Evolutionary conservation across 192 early-diverging fungal genomes (phyloP), one percentile per base, ranked within the genome.

Genomic region (Coemansia sp.): DNA sequence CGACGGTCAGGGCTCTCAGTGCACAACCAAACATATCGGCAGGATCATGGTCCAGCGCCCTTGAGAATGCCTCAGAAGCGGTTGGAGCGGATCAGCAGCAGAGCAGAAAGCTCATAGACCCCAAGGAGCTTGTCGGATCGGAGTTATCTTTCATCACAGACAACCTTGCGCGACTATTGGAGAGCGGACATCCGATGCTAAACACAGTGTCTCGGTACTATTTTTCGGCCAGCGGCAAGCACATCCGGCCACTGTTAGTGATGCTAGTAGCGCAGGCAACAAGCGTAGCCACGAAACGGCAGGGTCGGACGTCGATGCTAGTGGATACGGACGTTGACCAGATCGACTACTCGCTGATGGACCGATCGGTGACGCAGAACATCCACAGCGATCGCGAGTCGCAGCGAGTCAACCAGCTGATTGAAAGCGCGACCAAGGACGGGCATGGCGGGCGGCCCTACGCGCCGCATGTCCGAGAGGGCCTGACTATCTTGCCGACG

Each of bases 201-300:
- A 87, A 92, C 46, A 95, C 93, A 15, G 89, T 99, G 46, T 89
- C 88, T 59, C 89, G 88, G 66, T 95, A 99, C 76, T 99, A 99
- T 74, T 95, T 97, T 70, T 85, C 89, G 19, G 87, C 92, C 12
- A 75, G 82, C 50, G 94, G 94, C 25, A 97, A 99, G 74, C 93
- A 94, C 72, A 89, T 99, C 31, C 88, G 97, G 32, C 97, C 97
- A 9, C 75, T 99, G 48, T 73, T 99, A 39, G 94, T 99, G 15
- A 85, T 97, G 41, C 87, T 99, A 45, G 87, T 96, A 38, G 89
- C 94, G 9, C 89, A 94, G 76, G 97, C 97, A 4, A 94, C 92
- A 14, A 89, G 88, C 38, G 76, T 86, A 11, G 88, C 88, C 2
- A 83, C 88, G 7, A 90, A 90, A 67, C 69, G 79, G n/a, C 50